phyloP scores from a whole-genome alignment of 2,329 filamentous ascomycete genomes.

The Cryphonectria radicalis region DNA sequence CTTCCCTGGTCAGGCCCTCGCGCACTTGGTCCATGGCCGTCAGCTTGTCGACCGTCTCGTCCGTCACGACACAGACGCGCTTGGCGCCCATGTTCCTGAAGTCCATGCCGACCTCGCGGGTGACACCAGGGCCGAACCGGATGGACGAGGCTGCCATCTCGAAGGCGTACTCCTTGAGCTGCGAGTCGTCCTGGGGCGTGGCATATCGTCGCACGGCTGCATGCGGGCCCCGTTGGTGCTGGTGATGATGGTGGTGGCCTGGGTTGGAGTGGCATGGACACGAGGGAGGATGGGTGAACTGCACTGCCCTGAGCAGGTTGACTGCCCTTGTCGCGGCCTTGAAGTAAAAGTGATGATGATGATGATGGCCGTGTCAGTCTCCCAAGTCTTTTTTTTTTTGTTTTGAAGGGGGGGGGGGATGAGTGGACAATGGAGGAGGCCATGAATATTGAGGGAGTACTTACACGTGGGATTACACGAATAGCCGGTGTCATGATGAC shows the following conservation, averaged over 20 bases:
- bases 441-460: slow-evolving; percentile 26
- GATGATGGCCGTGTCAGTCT: too few species aligned
- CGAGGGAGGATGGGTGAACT: slow-evolving; percentile 82
- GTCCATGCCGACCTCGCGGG: slow-evolving; percentile 97
- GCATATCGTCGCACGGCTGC: slow-evolving; percentile 59
- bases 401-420: too few species aligned
- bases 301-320: slow-evolving; percentile 83
- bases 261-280: slow-evolving; percentile 96
- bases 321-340: slow-evolving; percentile 67
- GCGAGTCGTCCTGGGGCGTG: slow-evolving; percentile 73
- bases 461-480: slow-evolving; percentile 42
- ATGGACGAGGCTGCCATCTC: slow-evolving; percentile 98
- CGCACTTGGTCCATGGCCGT: slow-evolving; percentile 89
- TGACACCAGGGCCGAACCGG: slow-evolving; percentile 89
- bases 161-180: slow-evolving; percentile 95
- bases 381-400: neutral
- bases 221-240: slow-evolving; percentile 46
- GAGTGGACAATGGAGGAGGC: neutral
- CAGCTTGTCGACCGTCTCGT: slow-evolving; percentile 78
- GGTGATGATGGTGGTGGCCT: slow-evolving; percentile 74
- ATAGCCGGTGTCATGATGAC: slow-evolving; percentile 39
- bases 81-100: slow-evolving; percentile 87
- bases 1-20: slow-evolving; percentile 77
- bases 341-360: neutral
- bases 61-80: slow-evolving; percentile 90